A percentile compares a stretch with the other conserved stretches of the same genome.
Conservation (phyloP, 1,284 basidiomycete genomes). For the Mycosarcoma maydis region DNA sequence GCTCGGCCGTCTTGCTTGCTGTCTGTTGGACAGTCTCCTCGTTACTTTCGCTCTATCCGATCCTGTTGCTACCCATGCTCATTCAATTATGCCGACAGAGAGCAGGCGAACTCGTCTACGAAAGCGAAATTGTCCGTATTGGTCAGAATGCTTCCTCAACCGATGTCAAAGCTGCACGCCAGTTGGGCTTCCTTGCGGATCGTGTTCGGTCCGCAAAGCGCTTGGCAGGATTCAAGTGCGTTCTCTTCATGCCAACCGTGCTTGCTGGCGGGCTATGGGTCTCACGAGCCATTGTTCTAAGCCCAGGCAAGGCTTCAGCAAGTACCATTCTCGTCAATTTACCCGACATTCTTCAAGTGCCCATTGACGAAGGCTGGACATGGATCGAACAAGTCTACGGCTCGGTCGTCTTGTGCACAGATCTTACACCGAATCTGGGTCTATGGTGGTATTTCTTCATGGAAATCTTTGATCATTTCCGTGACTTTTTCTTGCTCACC, state of each 20-base stretch:
- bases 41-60: conserved; percentile 70
- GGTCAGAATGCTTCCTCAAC: conserved; percentile 18
- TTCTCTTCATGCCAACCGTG: conserved; percentile 25
- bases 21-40: conserved; percentile 26
- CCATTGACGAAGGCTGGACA: conserved; percentile 72
- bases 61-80: conserved; percentile 76
- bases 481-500: conserved; percentile 93
- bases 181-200: conserved; percentile 59
- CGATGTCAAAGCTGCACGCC: conserved; percentile 23
- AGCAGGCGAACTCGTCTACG: conserved; percentile 69
- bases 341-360: conserved; percentile 10
- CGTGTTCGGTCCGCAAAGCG: conserved; percentile 42
- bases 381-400: conserved; percentile 85
- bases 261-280: conserved; percentile 29
- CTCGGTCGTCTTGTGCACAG: conserved; percentile 69
- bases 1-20: conserved; percentile 21
- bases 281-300: conserved; percentile 37
- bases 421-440: conserved; percentile 87
- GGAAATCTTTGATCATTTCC: conserved; percentile 98
- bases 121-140: conserved; percentile 17
- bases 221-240: conserved; percentile 24
- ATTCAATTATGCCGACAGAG: conserved; percentile 71
- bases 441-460: conserved; percentile 99
- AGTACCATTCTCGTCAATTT: conserved; percentile 15
- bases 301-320: conserved; percentile 12